phyloP scores from a whole-genome alignment of 306 rosid species.

The Cucumis cinereus region DNA sequence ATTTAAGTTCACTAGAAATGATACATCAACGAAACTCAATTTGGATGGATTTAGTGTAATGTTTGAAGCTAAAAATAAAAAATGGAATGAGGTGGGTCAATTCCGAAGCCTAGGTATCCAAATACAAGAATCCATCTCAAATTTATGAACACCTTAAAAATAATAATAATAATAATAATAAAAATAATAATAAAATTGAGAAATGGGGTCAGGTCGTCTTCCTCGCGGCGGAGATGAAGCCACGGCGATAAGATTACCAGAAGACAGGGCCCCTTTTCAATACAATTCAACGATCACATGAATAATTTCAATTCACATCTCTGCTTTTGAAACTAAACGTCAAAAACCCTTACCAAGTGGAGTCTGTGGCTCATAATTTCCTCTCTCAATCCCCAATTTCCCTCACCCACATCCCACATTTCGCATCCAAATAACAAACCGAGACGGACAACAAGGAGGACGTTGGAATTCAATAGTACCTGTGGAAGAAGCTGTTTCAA shows the following conservation, averaged over 20 bases:
- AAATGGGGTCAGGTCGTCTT: not conserved
- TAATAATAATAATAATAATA: too few relatives aligned
- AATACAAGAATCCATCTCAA: not conserved
- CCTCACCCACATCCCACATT: not conserved
- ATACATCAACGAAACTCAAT: too few relatives aligned
- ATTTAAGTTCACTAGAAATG: too few relatives aligned
- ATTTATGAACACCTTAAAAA: not conserved
- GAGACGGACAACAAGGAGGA: not conserved
- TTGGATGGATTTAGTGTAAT: too few relatives aligned
- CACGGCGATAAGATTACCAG: not conserved
- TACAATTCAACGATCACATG: not conserved
- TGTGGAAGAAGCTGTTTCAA: constrained; percentile 2
- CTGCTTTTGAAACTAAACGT: not conserved
- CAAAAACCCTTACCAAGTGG: not conserved
- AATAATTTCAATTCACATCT: not conserved
- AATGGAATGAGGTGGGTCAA: not conserved
- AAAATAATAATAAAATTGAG: not conserved
- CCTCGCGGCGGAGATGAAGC: not conserved
- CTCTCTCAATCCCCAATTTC: not conserved
- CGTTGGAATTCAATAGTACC: not conserved
- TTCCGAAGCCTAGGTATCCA: not conserved
- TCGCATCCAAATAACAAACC: not conserved
- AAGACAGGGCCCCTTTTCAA: not conserved
- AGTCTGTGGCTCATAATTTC: not conserved
- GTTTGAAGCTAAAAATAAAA: too few relatives aligned